Evolutionary conservation across 352 stramenopile species (phyloP), one percentile per base, ranked within the genome.

Genomic region (Pythium brachiatum): DNA sequence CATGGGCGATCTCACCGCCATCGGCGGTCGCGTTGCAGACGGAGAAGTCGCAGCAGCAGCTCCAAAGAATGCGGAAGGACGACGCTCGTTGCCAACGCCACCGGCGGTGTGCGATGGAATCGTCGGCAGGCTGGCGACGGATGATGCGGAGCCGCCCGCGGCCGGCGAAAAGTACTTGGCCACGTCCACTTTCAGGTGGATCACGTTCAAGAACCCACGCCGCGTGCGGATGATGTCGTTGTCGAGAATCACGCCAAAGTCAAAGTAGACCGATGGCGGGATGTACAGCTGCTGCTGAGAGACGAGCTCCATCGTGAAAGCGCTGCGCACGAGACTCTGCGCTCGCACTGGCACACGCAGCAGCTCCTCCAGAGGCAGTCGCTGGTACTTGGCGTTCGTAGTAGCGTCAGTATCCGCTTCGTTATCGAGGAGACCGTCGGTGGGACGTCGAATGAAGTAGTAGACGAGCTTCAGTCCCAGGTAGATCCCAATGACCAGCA

Each of bases 321-420:
- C 48, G 26, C 43, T 73, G 43, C 53, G 60, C 52, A 88, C 72
- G 41, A 88, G 58, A 31, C 75, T 78, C 36, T 74, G 75, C 11
- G 78, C 78, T 18, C 80, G 76, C 47, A 84, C 72, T 15, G 81
- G 77, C 9, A 65, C 71, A 12, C 71, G 62, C 3, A 84, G 43
- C n/a, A 88, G 34, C 29, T 85, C 68, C 60, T 88, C 79, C 27
- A 88, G 64, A 15, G 74, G 73, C 23, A 90, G 50, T 21, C 73
- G 76, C 51, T 69, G 56, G 44, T 90, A 88, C 5, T 26, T 39
- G 13, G 8, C 16, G 1, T 18, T 27, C 13, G 52, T 7, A 1
- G 20, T 11, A 7, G 53, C 29, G 0, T 53, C 50, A 1, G 38
- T 31, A 11, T 54, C 36, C 11, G 27, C 46, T 26, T 58, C 50